phyloP scores from a whole-genome alignment of 2,329 filamentous ascomycete genomes.

The Fusarium anthophilum region DNA sequence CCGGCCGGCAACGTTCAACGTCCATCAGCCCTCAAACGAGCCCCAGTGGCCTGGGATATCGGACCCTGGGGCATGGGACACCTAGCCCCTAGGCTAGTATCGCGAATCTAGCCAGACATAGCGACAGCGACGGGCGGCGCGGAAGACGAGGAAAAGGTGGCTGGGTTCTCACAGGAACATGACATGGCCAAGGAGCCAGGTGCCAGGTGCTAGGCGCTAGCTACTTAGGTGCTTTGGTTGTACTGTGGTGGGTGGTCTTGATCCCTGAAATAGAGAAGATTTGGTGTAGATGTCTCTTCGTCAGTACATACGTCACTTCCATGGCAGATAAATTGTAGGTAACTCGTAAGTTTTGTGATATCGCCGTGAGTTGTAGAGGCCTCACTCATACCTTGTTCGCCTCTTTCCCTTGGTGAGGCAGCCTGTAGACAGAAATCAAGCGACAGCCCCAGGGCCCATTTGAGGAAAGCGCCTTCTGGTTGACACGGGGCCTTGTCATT shows the following conservation, averaged over 20 bases:
- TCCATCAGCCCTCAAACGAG: slow-evolving; percentile 17
- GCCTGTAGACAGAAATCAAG: background rate
- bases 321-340: background rate
- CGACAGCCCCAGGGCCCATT: background rate
- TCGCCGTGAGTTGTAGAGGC: background rate
- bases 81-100: slow-evolving; percentile 7
- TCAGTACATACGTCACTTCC: background rate
- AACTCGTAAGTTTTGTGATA: background rate
- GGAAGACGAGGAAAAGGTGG: background rate
- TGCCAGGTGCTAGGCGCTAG: background rate
- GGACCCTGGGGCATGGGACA: slow-evolving; percentile 8
- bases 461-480: background rate
- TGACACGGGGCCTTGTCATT: background rate
- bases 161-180: slow-evolving; percentile 7
- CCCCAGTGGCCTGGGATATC: slow-evolving; percentile 18
- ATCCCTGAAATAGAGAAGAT: background rate
- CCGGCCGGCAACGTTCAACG: slow-evolving; percentile 38
- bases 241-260: background rate
- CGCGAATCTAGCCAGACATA: slow-evolving; percentile 28
- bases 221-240: background rate
- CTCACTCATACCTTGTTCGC: background rate
- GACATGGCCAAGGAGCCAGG: background rate
- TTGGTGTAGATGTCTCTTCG: background rate
- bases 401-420: background rate
- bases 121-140: slow-evolving; percentile 8